A percentile compares a stretch with the other conserved stretches of the same genome.
Conservation (phyloP, 2,329 filamentous ascomycete species). For the Exophiala calicioides region DNA sequence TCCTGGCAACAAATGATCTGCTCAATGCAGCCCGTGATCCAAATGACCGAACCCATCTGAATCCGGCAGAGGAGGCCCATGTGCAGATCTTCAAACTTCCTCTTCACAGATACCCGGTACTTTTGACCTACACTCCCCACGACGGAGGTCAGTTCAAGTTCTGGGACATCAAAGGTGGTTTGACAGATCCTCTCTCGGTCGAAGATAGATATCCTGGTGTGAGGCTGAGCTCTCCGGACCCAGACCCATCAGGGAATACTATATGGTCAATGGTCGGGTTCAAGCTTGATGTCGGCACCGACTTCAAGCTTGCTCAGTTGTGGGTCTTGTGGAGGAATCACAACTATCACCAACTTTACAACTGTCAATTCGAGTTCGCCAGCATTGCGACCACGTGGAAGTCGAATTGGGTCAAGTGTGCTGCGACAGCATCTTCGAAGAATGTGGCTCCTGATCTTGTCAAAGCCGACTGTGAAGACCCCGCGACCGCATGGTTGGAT, state of each 20-base stretch:
- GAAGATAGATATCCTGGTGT: conserved; percentile 69
- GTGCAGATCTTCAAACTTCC: conserved; percentile 66
- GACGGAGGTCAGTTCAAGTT: conserved; percentile 92
- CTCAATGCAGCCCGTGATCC: conserved; percentile 66
- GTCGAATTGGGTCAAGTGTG: conserved; percentile 68
- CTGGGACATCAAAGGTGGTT: conserved; percentile 72
- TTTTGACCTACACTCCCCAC: conserved; percentile 85
- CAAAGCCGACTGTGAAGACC: conserved; percentile 65
- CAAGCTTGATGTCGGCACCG: conserved; percentile 56
- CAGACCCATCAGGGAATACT: conserved; percentile 64
- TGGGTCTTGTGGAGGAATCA: conserved; percentile 88
- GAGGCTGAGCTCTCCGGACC: conserved; percentile 65
- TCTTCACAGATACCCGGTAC: conserved; percentile 33
- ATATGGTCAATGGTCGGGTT: conserved; percentile 83
- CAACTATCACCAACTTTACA: conserved; percentile 72
- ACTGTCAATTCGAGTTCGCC: conserved; percentile 70
- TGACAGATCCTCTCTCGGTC: conserved; percentile 59
- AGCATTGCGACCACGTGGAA: conserved; percentile 63
- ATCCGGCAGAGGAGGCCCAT: conserved; percentile 74
- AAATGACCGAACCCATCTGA: conserved; percentile 74
- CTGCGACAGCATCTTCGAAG: conserved; percentile 50
- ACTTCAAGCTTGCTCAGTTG: conserved; percentile 60
- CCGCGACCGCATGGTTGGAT: conserved; percentile 81
- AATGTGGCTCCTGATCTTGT: conserved; percentile 54
- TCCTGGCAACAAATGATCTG: conserved; percentile 76